Percentiles rank a stretch among this genome's conserved stretches.
Conservation (phyloP, 1,139 yeast genomes). For the Lodderomyces margitis region DNA sequence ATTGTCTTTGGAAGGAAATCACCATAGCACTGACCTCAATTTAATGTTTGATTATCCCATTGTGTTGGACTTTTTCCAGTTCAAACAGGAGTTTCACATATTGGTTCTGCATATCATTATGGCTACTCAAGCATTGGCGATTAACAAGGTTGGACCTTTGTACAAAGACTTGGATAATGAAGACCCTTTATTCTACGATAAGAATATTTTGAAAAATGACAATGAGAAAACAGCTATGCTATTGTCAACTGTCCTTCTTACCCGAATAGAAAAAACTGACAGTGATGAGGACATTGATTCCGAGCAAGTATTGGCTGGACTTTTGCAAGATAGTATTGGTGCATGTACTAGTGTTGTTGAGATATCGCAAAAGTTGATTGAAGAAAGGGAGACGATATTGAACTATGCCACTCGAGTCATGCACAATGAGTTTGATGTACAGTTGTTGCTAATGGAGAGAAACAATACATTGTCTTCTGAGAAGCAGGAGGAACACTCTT, state of each 20-base stretch:
- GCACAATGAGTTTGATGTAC: constrained; percentile 69
- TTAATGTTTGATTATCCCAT: constrained; percentile 58
- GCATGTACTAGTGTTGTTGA: constrained; percentile 43
- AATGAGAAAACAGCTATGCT: constrained; percentile 53
- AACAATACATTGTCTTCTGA: constrained; percentile 51
- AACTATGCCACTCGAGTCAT: constrained; percentile 75
- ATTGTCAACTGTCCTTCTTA: constrained; percentile 40
- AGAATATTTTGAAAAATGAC: constrained; percentile 38
- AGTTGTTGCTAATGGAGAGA: constrained; percentile 58
- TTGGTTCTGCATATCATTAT: constrained; percentile 57
- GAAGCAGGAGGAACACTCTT: constrained; percentile 35
- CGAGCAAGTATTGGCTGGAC: constrained; percentile 35
- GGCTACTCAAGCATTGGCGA: constrained; percentile 68
- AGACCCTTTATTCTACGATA: constrained; percentile 43
- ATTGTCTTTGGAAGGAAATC: not conserved
- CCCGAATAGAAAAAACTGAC: constrained; percentile 37
- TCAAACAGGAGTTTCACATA: constrained; percentile 74
- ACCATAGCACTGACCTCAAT: constrained; percentile 17
- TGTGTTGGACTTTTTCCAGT: constrained; percentile 69
- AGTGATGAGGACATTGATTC: constrained; percentile 33
- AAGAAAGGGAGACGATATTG: constrained; percentile 65
- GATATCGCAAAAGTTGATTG: constrained; percentile 57
- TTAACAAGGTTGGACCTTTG: constrained; percentile 65
- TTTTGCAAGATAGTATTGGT: constrained; percentile 46
- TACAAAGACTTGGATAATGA: constrained; percentile 64